phyloP scores from a whole-genome alignment of 305 asterid genomes.

The Fraxinus ornus region DNA sequence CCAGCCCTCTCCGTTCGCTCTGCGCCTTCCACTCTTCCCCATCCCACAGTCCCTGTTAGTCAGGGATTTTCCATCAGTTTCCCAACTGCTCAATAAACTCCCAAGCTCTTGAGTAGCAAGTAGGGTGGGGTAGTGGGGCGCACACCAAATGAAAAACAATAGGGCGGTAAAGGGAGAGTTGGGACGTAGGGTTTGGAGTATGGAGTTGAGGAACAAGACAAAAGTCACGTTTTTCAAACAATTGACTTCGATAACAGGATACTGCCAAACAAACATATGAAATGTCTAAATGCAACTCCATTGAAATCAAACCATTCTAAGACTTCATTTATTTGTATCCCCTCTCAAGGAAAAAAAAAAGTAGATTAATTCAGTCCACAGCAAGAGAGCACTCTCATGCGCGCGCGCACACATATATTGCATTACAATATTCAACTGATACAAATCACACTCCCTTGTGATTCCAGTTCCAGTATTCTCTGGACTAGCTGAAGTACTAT shows the following conservation, averaged over 20 bases:
- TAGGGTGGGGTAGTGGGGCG: background rate
- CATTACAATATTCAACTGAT: constrained; percentile 12
- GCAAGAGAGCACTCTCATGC: background rate
- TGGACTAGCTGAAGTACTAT: background rate
- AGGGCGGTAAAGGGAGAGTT: background rate
- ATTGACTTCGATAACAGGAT: background rate
- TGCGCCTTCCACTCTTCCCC: background rate
- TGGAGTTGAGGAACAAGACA: background rate
- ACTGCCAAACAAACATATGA: background rate
- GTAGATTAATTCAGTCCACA: background rate
- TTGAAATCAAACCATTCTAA: background rate
- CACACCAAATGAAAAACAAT: background rate
- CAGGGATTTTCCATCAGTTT: background rate
- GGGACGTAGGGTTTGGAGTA: background rate
- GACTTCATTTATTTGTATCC: background rate
- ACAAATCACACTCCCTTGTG: background rate
- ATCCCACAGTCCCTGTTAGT: background rate
- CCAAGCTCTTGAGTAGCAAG: background rate
- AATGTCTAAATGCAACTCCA: background rate
- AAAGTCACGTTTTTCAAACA: no score
- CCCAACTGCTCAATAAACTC: background rate
- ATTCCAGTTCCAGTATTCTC: background rate
- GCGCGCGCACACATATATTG: background rate
- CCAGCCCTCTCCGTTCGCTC: background rate
- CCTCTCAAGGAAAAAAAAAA: background rate